Base-by-base conservation (phyloP, 2,329 filamentous ascomycete species). In the Xylariaceae sp. region DNA sequence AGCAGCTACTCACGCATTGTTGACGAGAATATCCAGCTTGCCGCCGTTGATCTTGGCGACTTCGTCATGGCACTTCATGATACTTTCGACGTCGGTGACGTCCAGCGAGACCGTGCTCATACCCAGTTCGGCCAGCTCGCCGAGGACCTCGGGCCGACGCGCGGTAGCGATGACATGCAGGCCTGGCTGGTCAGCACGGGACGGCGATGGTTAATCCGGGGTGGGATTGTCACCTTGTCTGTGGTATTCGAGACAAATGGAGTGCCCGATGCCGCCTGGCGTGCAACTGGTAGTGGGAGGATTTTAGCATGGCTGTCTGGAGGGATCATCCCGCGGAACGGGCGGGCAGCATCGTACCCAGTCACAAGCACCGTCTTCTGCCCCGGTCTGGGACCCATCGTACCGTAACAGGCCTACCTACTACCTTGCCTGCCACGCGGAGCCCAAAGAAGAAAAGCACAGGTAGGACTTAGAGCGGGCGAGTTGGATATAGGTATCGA, bases 91-190 rank as follows among this genome's bases (percentile, higher is more conserved):
- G 18, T 74, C 71, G 26, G 79, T 82, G 29, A 84, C 80, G 52
- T 84, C 80, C 10, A 83, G 74, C 30, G 71, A 62, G 8, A 83
- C 59, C 15, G 74, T 71, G 53, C 73, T 77, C 67, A 83, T 76
- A 53, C 78, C 78, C 53, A 73, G 57, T 6, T 67, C 70, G 3
- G 69, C 71, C 32, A 83, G 68, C 1, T 74, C 73, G 36, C 68
- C 61, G 51, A 83, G 70, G 12, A 80, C 74, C 37, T 76, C 72
- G 0, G 70, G 67, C 16, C 76, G 74, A 37, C 81, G 78, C 13
- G 80, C 80, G 1, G 80, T 80, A 0, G 80, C 80, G 55, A 84
- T 80, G 61, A 83, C 80, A 58, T 79, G 76, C 30, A 78, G 67
- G 42, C 77, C 77, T 79, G 42, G 18, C 13, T 18, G 9, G 26